Evolutionary conservation across 208 protist genomes (phyloP).

Genomic region (Trypanosoma platydactyli): DNA sequence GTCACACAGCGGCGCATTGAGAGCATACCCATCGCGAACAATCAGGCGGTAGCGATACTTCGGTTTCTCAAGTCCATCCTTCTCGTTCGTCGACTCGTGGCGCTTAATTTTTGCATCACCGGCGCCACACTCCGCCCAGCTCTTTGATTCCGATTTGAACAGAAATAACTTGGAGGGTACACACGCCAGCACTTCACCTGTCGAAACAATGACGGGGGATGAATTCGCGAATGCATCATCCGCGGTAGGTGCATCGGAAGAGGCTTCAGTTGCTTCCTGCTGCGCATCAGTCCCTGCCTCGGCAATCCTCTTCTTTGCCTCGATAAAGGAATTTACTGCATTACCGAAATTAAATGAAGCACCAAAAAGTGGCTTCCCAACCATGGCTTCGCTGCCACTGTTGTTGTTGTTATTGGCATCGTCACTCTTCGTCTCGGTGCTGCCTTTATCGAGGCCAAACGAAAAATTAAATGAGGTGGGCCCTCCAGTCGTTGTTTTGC

Average conservation of each 20-base stretch:
- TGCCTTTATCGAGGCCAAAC: slow-evolving; percentile 1
- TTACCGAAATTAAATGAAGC: slow-evolving; percentile 58
- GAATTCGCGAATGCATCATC: slow-evolving; percentile 30
- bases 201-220: slow-evolving; percentile 8
- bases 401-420: not conserved
- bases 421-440: not conserved
- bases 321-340: slow-evolving; percentile 70
- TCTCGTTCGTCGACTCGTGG: slow-evolving; percentile 18
- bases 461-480: not conserved
- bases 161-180: slow-evolving; percentile 62
- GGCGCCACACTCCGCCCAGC: slow-evolving; percentile 66
- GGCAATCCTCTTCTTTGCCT: slow-evolving; percentile 62
- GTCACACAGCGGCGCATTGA: slow-evolving; percentile 57
- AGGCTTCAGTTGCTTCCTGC: not conserved
- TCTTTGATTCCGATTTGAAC: slow-evolving; percentile 54
- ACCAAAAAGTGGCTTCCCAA: slow-evolving; percentile 20
- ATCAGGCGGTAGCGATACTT: slow-evolving; percentile 58
- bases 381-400: not conserved
- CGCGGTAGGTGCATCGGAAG: not conserved
- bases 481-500: not conserved
- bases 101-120: slow-evolving; percentile 73
- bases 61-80: slow-evolving; percentile 27
- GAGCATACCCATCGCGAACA: slow-evolving; percentile 79
- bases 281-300: slow-evolving; percentile 22
- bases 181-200: slow-evolving; percentile 50